A percentile compares a stretch with the other conserved stretches of the same genome.
phyloP scores from a whole-genome alignment of 192 early-diverging fungal species.

The Phlyctochytrium planicorne region DNA sequence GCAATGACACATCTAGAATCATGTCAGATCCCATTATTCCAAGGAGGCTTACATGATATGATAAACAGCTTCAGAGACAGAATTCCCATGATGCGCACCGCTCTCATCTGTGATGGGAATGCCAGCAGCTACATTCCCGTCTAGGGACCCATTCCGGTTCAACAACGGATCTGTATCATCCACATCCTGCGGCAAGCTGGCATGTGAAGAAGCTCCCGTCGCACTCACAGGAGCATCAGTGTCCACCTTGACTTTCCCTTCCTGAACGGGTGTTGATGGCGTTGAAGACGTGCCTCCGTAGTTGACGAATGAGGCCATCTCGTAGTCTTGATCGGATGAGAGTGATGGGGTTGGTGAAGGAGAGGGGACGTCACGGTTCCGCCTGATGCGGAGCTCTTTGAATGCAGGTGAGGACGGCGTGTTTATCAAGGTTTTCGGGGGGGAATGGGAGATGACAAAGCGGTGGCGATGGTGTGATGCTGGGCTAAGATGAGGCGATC shows the following conservation, averaged over 20 bases:
- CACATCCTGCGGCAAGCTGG: neutral
- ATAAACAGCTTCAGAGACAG: slow-evolving; percentile 26
- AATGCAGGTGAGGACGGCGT: no score
- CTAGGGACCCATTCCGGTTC: neutral
- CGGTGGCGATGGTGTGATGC: no score
- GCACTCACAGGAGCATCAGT: neutral
- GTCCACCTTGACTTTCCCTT: neutral
- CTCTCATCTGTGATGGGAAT: neutral
- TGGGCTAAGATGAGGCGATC: no score
- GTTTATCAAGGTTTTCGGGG: no score
- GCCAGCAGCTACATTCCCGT: neutral
- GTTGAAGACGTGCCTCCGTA: neutral
- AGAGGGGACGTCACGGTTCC: neutral
- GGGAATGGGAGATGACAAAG: no score
- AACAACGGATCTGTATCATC: neutral
- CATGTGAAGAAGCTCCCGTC: neutral
- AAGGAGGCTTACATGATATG: slow-evolving; percentile 25
- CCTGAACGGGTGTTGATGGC: no score
- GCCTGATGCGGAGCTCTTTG: no score
- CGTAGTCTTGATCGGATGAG: neutral
- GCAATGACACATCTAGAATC: slow-evolving; percentile 65
- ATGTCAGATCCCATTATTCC: neutral
- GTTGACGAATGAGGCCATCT: neutral
- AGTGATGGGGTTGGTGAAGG: neutral
- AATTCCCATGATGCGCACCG: slow-evolving; percentile 10